Percentiles rank a stretch among this genome's conserved stretches.
phyloP scores from a whole-genome alignment of 177 flowering plant species.

The Vitis hybrid region DNA sequence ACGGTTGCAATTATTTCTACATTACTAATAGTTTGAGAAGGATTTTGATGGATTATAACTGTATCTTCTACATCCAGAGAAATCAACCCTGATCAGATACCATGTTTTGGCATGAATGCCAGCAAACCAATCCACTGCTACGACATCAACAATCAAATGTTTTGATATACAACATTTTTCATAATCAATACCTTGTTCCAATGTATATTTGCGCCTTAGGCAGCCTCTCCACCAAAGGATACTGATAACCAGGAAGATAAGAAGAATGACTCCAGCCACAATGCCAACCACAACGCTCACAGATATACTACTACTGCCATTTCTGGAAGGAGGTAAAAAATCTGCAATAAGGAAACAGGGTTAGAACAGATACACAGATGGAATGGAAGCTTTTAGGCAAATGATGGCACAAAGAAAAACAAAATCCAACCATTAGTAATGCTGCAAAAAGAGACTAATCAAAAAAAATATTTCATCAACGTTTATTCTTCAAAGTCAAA shows the following conservation, averaged over 20 bases:
- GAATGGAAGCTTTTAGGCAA: not conserved
- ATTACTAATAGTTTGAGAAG: not conserved
- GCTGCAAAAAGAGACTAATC: not conserved
- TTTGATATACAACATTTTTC: too few relatives aligned
- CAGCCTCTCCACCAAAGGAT: conserved; percentile 36
- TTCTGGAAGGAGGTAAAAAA: conserved; percentile 11
- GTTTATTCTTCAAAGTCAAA: too few relatives aligned
- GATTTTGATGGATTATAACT: too few relatives aligned
- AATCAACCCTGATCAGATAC: too few relatives aligned
- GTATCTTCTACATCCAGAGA: too few relatives aligned
- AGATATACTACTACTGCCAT: conserved; percentile 9
- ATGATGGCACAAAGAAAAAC: not conserved
- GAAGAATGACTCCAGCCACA: conserved; percentile 19
- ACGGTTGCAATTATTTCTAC: not conserved
- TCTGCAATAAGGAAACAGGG: too few relatives aligned
- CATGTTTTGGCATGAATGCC: too few relatives aligned
- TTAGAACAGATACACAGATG: too few relatives aligned
- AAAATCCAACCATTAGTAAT: not conserved
- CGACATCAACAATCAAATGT: too few relatives aligned
- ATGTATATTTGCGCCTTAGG: conserved; percentile 17
- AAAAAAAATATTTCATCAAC: not conserved
- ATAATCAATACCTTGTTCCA: conserved; percentile 22
- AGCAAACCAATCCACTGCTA: too few relatives aligned
- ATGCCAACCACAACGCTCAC: conserved; percentile 24
- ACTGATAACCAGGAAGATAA: conserved; percentile 20